A percentile compares a stretch with the other conserved stretches of the same genome.
These are phyloP conservation scores for Cyberlindnera bimundalis DNA, from an alignment of 805 yeast genomes.

Conservation along the genomic window DNA sequence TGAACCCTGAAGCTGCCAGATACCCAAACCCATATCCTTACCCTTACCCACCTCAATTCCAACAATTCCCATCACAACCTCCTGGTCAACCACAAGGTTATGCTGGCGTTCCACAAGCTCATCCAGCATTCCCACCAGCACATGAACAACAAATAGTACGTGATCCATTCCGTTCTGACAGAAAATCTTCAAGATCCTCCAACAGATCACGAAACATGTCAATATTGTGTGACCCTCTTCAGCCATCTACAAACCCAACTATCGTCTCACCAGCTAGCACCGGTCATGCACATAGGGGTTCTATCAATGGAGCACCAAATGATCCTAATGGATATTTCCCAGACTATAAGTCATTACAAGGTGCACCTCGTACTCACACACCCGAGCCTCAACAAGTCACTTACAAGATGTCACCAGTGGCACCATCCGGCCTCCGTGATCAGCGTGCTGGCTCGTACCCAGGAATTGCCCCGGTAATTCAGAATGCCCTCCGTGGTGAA, in stretches of 20 bases:
- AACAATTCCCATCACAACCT: slow-evolving; percentile 10
- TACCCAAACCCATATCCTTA: slow-evolving; percentile 24
- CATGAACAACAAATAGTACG: slow-evolving; percentile 19
- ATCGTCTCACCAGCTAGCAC: slow-evolving; percentile 17
- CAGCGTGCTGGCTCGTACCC: slow-evolving; percentile 27
- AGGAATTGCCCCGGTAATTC: slow-evolving; percentile 19
- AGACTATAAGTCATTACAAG: slow-evolving; percentile 17
- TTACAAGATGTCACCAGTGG: slow-evolving; percentile 11
- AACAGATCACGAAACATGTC: slow-evolving; percentile 27
- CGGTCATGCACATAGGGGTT: slow-evolving; percentile 13
- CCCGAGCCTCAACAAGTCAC: slow-evolving; percentile 13
- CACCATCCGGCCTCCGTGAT: slow-evolving; percentile 12
- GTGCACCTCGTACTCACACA: slow-evolving; percentile 11
- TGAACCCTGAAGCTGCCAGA: slow-evolving; percentile 3
- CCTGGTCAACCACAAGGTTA: slow-evolving; percentile 1
- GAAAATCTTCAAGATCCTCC: slow-evolving; percentile 23
- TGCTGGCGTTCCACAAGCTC: not conserved
- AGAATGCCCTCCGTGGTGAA: slow-evolving; percentile 16
- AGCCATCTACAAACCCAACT: slow-evolving; percentile 14
- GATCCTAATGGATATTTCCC: slow-evolving; percentile 22
- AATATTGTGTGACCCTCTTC: slow-evolving; percentile 27
- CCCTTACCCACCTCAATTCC: slow-evolving; percentile 22
- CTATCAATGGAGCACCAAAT: slow-evolving; percentile 18
- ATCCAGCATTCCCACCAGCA: slow-evolving; percentile 4
- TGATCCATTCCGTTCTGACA: slow-evolving; percentile 25